Percentiles rank a stretch among this genome's conserved stretches.
Evolutionary conservation across 2,329 filamentous ascomycete species (phyloP).

Genomic region (Diaporthe citrichinensis): DNA sequence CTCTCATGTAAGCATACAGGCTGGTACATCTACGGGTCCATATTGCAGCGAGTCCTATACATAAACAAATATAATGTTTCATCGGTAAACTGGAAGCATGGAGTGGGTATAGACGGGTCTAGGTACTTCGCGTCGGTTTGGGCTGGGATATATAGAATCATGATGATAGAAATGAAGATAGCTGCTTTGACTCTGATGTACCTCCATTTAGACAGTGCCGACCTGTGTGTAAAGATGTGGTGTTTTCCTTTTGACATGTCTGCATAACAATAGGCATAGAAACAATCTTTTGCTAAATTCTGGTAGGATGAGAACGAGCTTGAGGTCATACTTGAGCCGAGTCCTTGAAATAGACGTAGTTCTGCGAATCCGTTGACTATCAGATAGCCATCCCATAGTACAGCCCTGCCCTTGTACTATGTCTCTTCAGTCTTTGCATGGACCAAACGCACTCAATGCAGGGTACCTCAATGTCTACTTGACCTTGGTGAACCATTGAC

Average conservation of each 20-base stretch:
- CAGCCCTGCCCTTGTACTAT: neutral
- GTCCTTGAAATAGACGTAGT: accelerated
- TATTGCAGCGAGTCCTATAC: neutral
- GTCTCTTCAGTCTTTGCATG: neutral
- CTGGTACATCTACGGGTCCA: neutral
- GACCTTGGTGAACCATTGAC: neutral
- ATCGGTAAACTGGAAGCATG: neutral
- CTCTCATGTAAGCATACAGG: neutral
- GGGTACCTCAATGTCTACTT: neutral
- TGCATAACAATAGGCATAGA: neutral
- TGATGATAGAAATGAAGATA: neutral
- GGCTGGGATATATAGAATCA: constrained; percentile 3
- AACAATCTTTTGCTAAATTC: neutral
- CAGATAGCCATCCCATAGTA: neutral
- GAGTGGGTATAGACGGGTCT: constrained; percentile 8
- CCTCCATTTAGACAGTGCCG: neutral
- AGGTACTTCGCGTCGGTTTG: neutral
- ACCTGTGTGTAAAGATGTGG: neutral
- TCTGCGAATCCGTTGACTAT: neutral
- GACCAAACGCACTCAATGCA: neutral
- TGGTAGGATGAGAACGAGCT: neutral
- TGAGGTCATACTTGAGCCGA: neutral
- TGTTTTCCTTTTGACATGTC: too few species aligned
- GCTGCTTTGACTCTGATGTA: neutral
- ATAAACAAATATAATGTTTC: constrained; percentile 12